These are phyloP conservation scores for Aspergillus intermedius DNA, from an alignment of 2,329 filamentous ascomycete genomes.

Conservation along the genomic window DNA sequence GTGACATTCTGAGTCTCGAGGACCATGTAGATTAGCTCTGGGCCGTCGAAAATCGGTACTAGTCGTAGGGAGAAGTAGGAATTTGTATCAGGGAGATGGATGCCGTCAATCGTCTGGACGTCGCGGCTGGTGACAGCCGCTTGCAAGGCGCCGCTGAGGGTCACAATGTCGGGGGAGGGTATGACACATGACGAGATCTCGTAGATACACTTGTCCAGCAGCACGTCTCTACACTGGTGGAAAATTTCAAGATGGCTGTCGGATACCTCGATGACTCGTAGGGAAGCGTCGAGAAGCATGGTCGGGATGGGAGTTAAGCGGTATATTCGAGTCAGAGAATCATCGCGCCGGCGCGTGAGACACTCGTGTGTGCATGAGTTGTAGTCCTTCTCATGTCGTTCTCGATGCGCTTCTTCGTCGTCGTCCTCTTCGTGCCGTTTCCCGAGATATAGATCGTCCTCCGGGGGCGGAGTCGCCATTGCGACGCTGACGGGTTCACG, in stretches of 20 bases:
- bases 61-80: conserved; percentile 28
- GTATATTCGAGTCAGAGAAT: conserved; percentile 19
- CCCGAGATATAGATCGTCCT: conserved; percentile 8
- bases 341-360: neutral
- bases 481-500: conserved; percentile 11
- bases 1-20: conserved; percentile 38
- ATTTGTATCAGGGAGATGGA: conserved; percentile 14
- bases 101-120: conserved; percentile 29
- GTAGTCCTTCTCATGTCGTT: neutral
- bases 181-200: conserved; percentile 31
- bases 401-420: neutral
- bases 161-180: conserved; percentile 30
- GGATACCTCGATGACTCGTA: conserved; percentile 39
- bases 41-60: conserved; percentile 39
- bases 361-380: neutral
- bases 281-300: conserved; percentile 30
- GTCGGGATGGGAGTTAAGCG: conserved; percentile 31
- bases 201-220: conserved; percentile 34
- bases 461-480: conserved; percentile 20
- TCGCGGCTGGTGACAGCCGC: conserved; percentile 31
- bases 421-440: neutral
- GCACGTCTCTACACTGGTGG: conserved; percentile 24
- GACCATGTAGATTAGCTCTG: conserved; percentile 35
- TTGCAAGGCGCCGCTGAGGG: conserved; percentile 31
- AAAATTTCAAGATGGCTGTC: conserved; percentile 36